phyloP scores from a whole-genome alignment of 768 basidiomycete genomes.

The Leccinellum luteum region DNA sequence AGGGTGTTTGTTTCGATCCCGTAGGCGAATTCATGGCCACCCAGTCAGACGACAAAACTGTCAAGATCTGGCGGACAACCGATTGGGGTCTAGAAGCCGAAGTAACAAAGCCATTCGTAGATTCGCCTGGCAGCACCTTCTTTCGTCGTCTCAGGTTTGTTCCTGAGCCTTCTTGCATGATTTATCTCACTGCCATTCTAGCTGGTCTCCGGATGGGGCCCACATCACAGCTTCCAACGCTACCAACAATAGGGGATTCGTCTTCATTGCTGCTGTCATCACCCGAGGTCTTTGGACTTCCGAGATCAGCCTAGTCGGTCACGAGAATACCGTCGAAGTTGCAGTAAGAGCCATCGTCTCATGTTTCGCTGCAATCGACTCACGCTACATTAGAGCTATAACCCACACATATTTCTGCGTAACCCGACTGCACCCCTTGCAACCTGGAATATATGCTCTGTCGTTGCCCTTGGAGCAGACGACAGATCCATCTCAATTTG shows the following conservation, averaged over 20 bases:
- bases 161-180: background rate
- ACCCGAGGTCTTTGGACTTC: constrained; percentile 86
- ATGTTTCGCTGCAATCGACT: constrained; percentile 1
- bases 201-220: constrained; percentile 99
- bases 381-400: constrained; percentile 50
- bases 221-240: constrained; percentile 98
- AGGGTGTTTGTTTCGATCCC: constrained; percentile 98
- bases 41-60: constrained; percentile 92
- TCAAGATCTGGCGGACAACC: constrained; percentile 94
- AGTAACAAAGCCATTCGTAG: constrained; percentile 87
- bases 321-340: constrained; percentile 96
- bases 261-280: constrained; percentile 97
- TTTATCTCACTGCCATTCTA: constrained; percentile 29
- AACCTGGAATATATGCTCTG: constrained; percentile 84
- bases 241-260: constrained; percentile 92
- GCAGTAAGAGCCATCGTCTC: constrained; percentile 53
- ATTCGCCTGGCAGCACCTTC: constrained; percentile 93
- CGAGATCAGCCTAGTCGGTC: constrained; percentile 92
- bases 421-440: constrained; percentile 63
- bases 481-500: constrained; percentile 93
- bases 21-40: constrained; percentile 98
- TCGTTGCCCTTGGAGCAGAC: constrained; percentile 91
- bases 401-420: constrained; percentile 90
- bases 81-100: constrained; percentile 88
- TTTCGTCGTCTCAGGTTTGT: constrained; percentile 82